Percentiles rank a stretch among this genome's conserved stretches.
phyloP scores from a whole-genome alignment of 305 asterid species.

The Coffea humblotiana region DNA sequence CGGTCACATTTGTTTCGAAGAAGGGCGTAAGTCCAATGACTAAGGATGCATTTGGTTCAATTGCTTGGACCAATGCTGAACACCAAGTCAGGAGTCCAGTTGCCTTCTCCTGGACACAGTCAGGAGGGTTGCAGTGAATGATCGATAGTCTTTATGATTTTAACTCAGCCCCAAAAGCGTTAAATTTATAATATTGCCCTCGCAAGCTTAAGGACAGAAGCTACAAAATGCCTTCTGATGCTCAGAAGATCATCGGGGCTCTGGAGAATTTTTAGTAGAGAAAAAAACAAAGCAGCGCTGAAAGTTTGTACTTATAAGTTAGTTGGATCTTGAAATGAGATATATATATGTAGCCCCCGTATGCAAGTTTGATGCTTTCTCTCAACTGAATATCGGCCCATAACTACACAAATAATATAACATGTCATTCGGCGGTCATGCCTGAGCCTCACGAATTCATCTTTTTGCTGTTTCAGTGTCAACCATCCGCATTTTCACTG shows the following conservation, averaged over 20 bases:
- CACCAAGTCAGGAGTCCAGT: slow-evolving; percentile 75
- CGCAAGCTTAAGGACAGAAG: background rate
- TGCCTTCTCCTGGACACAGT: slow-evolving; percentile 52
- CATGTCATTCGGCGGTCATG: too few species aligned
- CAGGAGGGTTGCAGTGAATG: slow-evolving; percentile 14
- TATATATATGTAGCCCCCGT: too few species aligned
- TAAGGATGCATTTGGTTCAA: slow-evolving; percentile 52
- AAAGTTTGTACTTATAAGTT: background rate
- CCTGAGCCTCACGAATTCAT: too few species aligned
- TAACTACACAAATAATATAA: too few species aligned
- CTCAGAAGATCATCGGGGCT: background rate
- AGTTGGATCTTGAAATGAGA: background rate
- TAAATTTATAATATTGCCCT: background rate
- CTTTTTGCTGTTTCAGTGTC: too few species aligned
- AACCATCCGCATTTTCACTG: too few species aligned
- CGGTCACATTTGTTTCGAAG: slow-evolving; percentile 39
- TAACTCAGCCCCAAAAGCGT: background rate
- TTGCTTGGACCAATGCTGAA: slow-evolving; percentile 58
- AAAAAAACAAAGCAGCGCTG: background rate
- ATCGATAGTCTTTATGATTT: background rate
- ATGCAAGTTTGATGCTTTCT: too few species aligned
- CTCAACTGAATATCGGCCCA: too few species aligned
- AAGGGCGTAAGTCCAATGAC: slow-evolving; percentile 26
- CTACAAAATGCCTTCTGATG: background rate
- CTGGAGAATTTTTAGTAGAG: background rate